These are phyloP conservation scores for Naganishia randhawae DNA, from an alignment of 768 basidiomycete species.

Conservation along the genomic window DNA sequence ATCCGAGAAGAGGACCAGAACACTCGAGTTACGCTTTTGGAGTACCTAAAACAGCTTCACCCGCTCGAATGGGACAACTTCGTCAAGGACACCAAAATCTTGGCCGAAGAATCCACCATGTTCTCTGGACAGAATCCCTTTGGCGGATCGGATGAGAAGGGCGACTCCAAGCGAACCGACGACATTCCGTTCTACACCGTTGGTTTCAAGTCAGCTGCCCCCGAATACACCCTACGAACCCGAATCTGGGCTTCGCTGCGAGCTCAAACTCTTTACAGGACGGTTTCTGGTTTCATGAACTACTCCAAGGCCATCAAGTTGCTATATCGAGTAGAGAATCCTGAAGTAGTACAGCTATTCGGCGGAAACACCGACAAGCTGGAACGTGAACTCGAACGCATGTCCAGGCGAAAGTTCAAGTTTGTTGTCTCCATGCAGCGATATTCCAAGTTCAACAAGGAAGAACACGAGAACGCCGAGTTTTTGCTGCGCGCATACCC, in stretches of 20 bases:
- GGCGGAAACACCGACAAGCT: slow-evolving; percentile 96
- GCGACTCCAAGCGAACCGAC: slow-evolving; percentile 65
- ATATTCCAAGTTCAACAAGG: slow-evolving; percentile 98
- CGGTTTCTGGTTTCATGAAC: slow-evolving; percentile 99
- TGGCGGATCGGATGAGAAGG: slow-evolving; percentile 70
- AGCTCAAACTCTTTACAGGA: slow-evolving; percentile 96
- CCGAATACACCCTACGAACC: slow-evolving; percentile 96
- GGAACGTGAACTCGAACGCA: slow-evolving; percentile 92
- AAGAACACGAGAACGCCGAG: slow-evolving; percentile 98
- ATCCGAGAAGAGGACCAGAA: slow-evolving; percentile 98
- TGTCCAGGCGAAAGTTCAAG: slow-evolving; percentile 98
- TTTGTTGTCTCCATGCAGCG: slow-evolving; percentile 99
- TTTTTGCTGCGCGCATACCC: slow-evolving; percentile 96
- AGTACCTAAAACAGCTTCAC: slow-evolving; percentile 97
- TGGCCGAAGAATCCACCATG: slow-evolving; percentile 89
- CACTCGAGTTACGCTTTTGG: slow-evolving; percentile 91
- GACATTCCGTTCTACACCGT: slow-evolving; percentile 97
- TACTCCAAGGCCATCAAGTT: slow-evolving; percentile 99
- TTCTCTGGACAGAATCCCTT: slow-evolving; percentile 63
- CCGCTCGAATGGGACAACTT: slow-evolving; percentile 99
- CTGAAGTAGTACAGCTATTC: slow-evolving; percentile 94
- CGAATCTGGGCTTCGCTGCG: slow-evolving; percentile 99
- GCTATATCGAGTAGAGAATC: slow-evolving; percentile 98
- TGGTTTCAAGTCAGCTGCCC: slow-evolving; percentile 97
- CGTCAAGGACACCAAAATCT: slow-evolving; percentile 97